A percentile compares a stretch with the other conserved stretches of the same genome.
phyloP scores from a whole-genome alignment of 2,329 filamentous ascomycete species.

The Apiospora marii region DNA sequence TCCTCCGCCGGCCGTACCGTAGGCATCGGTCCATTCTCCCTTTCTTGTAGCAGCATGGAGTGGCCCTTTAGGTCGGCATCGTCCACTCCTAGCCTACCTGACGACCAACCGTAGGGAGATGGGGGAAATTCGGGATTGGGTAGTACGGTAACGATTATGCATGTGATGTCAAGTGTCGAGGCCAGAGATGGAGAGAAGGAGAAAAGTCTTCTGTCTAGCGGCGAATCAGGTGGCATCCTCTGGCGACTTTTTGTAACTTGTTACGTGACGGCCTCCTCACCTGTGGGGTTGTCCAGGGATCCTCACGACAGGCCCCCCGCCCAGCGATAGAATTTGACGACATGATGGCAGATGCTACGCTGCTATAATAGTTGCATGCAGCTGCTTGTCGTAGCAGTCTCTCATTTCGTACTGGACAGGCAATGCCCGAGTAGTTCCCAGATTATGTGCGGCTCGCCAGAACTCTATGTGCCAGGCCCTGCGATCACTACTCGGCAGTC shows the following conservation, averaged over 20 bases:
- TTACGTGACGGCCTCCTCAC: constrained; percentile 16
- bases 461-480: not conserved
- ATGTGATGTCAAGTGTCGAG: not conserved
- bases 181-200: not conserved
- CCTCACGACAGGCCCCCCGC: not conserved
- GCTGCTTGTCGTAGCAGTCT: not conserved
- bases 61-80: not conserved
- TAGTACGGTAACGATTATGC: not conserved
- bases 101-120: not conserved
- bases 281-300: constrained; percentile 14
- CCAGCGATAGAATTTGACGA: constrained; percentile 8
- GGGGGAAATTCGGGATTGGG: not conserved
- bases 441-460: not conserved
- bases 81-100: not conserved
- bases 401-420: not conserved
- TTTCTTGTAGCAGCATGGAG: not conserved
- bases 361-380: not conserved
- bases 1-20: not conserved
- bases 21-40: not conserved
- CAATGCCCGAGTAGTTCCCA: not conserved
- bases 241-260: constrained; percentile 17
- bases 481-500: not conserved
- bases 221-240: constrained; percentile 9
- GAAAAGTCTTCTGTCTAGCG: constrained; percentile 14
- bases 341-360: constrained; percentile 12